Base-by-base conservation (phyloP, 2,329 filamentous ascomycete genomes). In the Aspergillus spinulosporus region DNA sequence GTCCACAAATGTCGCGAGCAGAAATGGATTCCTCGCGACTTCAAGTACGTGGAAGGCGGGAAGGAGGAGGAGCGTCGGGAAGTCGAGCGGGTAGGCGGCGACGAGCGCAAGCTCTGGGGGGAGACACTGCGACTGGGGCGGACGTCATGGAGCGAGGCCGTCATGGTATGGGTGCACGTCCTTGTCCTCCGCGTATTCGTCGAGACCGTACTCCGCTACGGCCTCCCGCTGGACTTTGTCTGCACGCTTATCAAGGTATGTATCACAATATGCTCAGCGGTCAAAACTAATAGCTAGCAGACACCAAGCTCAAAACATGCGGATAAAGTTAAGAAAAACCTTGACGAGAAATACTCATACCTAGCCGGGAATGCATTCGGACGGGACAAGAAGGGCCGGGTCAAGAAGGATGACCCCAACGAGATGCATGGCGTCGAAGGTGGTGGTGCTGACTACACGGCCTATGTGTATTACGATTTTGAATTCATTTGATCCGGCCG, bases 391-490 rank as follows among this genome's bases (percentile, higher is more conserved):
- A 92, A 93, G 69, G 94, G 94, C 28, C 87, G 90, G 62, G 87
- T 94, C 64, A 89, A 88, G 69, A 95, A 96, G 75, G 94, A 99
- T 70, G 93, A 97, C 68, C 86, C 89, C 42, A 88, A 86, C 37
- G 93, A 97, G 65, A 89, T 97, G 83, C 90, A 91, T 49, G 45
- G 45, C 40, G 88, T 87, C 34, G 83, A 84, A 42, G 85, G 84
- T 14, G 89, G 92, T 57, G 87, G 87, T 52, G 81, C 84, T 64
- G 92, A 97, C 73, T 99, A 97, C 78, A 94, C 91, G 59, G 88
- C 94, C 40, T 99, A 95, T 76, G 94, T 97, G 70, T 97, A 92
- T 80, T 99, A 97, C 76, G 90, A 96, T 72, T 89, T 97, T 71
- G 90, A 94, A 70, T 86, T 97, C 63, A 75, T 78, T 66, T 84